Evolutionary conservation across 208 protist species (phyloP), one percentile per base, ranked within the genome.

Genomic region (Trypanosomatidae sp.): DNA sequence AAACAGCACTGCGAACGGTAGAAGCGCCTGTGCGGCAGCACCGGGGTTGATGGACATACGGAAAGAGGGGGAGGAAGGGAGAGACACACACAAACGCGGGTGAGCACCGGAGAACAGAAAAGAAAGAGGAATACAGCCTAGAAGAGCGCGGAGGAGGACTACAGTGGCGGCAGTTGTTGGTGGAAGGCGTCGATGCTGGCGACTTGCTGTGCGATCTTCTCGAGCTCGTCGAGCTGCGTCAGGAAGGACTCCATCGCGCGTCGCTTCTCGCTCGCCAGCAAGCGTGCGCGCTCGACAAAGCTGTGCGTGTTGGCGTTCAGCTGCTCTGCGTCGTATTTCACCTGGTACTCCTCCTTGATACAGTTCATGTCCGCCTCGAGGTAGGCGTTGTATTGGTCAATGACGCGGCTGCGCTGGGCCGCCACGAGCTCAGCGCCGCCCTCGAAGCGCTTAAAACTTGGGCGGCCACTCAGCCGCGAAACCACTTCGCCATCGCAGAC

Each of bases 321-420:
- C 73, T 84, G 74, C 76, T 92, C 81, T 50, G 80, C 80, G 39
- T 91, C 81, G 74, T 82, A 88, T 76, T 89, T 90, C 39, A 88
- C 71, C 67, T 86, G 76, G 53, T 88, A 86, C 76, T 90, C 85
- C 25, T 88, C 77, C 71, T 84, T 88, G 71, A 89, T 88, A 76
- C 65, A 83, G 49, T 77, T 70, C 86, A 89, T 89, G 53, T 91
- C 83, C 13, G 79, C 67, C 50, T 81, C 79, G 4, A 91, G 69
- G 74, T 88, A 88, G 49, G 62, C 66, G 59, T 69, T 67, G 79
- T 87, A 89, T 41, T 71, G 72, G 33, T 82, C 81, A 47, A 91
- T 77, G 12, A 76, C 73, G 64, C 70, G 79, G 6, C 49, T 43
- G 19, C 76, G 78, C 66, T 82, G 71, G 41, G 69, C 76, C 17